Evolutionary conservation across 2,329 filamentous ascomycete species (phyloP), one percentile per base, ranked within the genome.

Genomic region (Pestalotiopsis sp.): DNA sequence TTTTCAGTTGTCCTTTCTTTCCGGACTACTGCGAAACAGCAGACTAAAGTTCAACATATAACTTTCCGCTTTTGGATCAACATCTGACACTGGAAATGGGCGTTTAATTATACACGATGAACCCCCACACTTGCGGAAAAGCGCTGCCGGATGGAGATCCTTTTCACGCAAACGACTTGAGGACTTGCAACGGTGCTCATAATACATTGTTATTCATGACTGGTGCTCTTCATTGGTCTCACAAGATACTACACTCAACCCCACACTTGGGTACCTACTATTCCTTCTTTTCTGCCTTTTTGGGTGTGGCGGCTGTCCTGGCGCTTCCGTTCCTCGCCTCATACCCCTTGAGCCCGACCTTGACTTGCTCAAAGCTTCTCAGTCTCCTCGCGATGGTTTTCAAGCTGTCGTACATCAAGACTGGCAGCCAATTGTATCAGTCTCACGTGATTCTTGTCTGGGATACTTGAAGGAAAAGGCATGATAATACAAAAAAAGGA

Each of bases 391-490:
- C 74, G n/a, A 78, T 69, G 1, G 76, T 72, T 56, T 66, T 72
- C 6, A 74, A 61, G 57, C 77, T 79, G 25, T 75, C 72, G 5
- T 71, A 56, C 52, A 79, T 61, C 38, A 79, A 72, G 52, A 76
- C 77, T n/a, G n/a, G n/a, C n/a, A n/a, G n/a, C n/a, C n/a, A n/a
- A n/a, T n/a, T n/a, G n/a, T n/a, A n/a, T n/a, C n/a, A n/a, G n/a
- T n/a, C n/a, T n/a, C n/a, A n/a, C n/a, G n/a, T n/a, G n/a, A n/a
- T n/a, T n/a, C n/a, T n/a, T n/a, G n/a, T n/a, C n/a, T n/a, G n/a
- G n/a, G n/a, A n/a, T n/a, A n/a, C n/a, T n/a, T n/a, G n/a, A n/a
- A n/a, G n/a, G n/a, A n/a, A n/a, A n/a, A n/a, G n/a, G n/a, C n/a
- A n/a, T n/a, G n/a, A 36, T 11, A 39, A 38, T 38, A 49, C 20